These are phyloP conservation scores for Biscogniauxia marginata DNA, from an alignment of 2,329 filamentous ascomycete species.

Conservation along the genomic window DNA sequence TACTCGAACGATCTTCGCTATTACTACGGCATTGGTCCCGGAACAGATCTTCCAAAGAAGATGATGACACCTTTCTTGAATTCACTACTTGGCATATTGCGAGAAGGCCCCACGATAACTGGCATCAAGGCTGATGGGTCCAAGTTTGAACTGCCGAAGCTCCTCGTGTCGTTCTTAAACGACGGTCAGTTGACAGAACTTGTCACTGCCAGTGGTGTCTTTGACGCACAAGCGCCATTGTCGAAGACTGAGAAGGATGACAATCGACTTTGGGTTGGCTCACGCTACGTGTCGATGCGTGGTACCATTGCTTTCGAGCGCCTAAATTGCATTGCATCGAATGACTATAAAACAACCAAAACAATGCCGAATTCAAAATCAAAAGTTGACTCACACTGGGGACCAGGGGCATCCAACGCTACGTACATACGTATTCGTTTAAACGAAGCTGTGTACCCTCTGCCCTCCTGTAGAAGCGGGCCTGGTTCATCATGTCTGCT, in stretches of 20 bases:
- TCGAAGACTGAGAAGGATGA: conserved; percentile 45
- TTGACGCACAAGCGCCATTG: conserved; percentile 53
- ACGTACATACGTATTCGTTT: conserved; percentile 56
- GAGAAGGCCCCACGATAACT: conserved; percentile 47
- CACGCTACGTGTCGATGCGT: conserved; percentile 59
- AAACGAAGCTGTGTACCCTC: conserved; percentile 62
- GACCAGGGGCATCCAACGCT: conserved; percentile 24
- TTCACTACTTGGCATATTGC: conserved; percentile 51
- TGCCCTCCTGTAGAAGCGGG: conserved; percentile 53
- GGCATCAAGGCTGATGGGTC: conserved; percentile 47
- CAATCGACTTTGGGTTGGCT: conserved; percentile 52
- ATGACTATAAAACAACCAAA: neutral
- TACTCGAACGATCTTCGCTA: conserved; percentile 69
- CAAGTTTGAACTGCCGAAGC: conserved; percentile 49
- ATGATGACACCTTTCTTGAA: conserved; percentile 63
- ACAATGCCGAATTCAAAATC: conserved; percentile 6
- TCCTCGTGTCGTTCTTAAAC: conserved; percentile 63
- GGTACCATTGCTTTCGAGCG: conserved; percentile 65
- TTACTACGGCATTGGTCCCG: conserved; percentile 63
- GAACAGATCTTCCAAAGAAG: conserved; percentile 50
- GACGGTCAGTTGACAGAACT: conserved; percentile 66
- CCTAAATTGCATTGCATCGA: conserved; percentile 46
- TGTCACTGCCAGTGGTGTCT: conserved; percentile 58
- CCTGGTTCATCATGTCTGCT: conserved; percentile 54
- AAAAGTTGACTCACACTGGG: neutral